Percentiles rank a stretch among this genome's conserved stretches.
phyloP scores from a whole-genome alignment of 2,329 filamentous ascomycete genomes.

The Emergomyces orientalis region DNA sequence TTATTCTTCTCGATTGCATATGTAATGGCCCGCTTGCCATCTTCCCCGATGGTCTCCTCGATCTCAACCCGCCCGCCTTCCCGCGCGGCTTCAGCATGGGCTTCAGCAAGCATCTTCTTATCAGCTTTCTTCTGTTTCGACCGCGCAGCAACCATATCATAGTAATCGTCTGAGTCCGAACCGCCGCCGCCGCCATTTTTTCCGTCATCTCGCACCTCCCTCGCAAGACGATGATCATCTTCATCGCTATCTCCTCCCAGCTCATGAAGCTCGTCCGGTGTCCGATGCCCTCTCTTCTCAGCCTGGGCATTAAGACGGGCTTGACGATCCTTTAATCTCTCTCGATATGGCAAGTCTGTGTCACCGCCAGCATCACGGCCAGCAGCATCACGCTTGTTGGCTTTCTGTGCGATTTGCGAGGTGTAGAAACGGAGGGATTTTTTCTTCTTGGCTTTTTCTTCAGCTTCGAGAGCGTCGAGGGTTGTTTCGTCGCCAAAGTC shows the following conservation, averaged over 20 bases:
- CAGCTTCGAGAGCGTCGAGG: conserved; percentile 67
- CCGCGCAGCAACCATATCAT: conserved; percentile 69
- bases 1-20: conserved; percentile 98
- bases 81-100: conserved; percentile 45
- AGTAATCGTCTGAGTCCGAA: conserved; percentile 54
- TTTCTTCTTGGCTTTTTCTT: conserved; percentile 80
- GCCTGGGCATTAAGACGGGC: conserved; percentile 82
- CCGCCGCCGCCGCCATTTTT: conserved; percentile 20
- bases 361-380: conserved; percentile 52
- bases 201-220: conserved; percentile 35
- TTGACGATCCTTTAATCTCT: conserved; percentile 77
- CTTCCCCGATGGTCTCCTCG: conserved; percentile 60
- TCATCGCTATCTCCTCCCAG: conserved; percentile 63
- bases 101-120: conserved; percentile 59
- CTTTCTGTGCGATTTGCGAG: conserved; percentile 90
- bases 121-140: conserved; percentile 53
- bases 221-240: conserved; percentile 49
- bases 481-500: conserved; percentile 88
- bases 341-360: conserved; percentile 65
- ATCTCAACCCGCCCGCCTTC: conserved; percentile 54
- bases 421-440: conserved; percentile 96
- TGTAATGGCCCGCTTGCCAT: conserved; percentile 85
- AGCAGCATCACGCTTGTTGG: conserved; percentile 63
- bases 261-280: conserved; percentile 52
- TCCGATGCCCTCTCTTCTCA: conserved; percentile 65